These are phyloP conservation scores for Xylariaceae sp. DNA, from an alignment of 2,329 filamentous ascomycete species.

Conservation along the genomic window DNA sequence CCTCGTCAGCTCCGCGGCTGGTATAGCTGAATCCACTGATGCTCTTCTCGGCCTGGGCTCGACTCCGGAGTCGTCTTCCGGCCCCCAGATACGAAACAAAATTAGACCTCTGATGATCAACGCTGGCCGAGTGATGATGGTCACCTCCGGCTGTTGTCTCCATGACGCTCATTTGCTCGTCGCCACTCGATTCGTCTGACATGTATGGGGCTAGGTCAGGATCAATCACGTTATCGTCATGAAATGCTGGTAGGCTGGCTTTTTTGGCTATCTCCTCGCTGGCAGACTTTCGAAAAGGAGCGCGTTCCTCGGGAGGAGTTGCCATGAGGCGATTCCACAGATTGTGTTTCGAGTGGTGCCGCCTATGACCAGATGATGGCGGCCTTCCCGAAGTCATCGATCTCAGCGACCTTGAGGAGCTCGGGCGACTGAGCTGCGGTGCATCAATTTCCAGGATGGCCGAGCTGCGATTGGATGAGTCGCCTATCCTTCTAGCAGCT, in stretches of 20 bases:
- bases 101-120: constrained; percentile 66
- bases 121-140: constrained; percentile 53
- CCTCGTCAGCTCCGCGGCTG: constrained; percentile 63
- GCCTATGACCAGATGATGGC: constrained; percentile 71
- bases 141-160: constrained; percentile 63
- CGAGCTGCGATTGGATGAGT: constrained; percentile 75
- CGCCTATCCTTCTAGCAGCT: constrained; percentile 56
- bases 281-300: constrained; percentile 72
- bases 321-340: constrained; percentile 69
- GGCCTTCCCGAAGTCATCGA: constrained; percentile 62
- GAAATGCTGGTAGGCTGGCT: constrained; percentile 76
- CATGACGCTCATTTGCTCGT: constrained; percentile 85
- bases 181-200: constrained; percentile 90
- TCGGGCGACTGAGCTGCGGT: constrained; percentile 79
- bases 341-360: constrained; percentile 83
- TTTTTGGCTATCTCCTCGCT: constrained; percentile 60
- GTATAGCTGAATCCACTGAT: constrained; percentile 62
- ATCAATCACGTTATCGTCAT: constrained; percentile 97
- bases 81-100: constrained; percentile 66
- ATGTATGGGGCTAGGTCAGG: constrained; percentile 92
- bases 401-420: constrained; percentile 82
- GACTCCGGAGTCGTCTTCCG: constrained; percentile 65
- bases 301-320: constrained; percentile 68
- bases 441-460: constrained; percentile 85
- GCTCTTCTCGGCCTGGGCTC: constrained; percentile 64